Evolutionary conservation across 163 green algal species (phyloP).

Genomic region (Prototheca stagnorum): DNA sequence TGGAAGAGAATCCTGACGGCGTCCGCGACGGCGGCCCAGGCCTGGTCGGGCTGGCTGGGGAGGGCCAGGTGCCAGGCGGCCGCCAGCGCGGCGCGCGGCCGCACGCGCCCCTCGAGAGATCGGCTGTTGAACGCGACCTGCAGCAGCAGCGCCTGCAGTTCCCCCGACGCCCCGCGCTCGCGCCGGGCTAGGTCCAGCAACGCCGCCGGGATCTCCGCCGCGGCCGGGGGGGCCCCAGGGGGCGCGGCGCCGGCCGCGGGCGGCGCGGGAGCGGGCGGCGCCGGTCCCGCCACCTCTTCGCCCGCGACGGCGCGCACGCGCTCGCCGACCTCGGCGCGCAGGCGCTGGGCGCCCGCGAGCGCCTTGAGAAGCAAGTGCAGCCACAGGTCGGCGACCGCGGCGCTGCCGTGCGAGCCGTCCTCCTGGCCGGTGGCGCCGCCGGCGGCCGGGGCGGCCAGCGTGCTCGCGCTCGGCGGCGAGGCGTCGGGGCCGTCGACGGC

Average conservation of each 20-base stretch:
- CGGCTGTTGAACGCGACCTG: conserved; percentile 23
- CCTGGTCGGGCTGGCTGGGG: conserved; percentile 8
- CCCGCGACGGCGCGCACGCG: neutral
- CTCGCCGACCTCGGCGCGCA: neutral
- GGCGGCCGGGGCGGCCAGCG: too few species aligned
- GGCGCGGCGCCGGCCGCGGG: neutral
- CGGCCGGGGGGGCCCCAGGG: neutral
- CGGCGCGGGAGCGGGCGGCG: too few species aligned
- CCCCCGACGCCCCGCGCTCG: neutral
- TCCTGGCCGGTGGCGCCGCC: too few species aligned
- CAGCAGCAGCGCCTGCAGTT: conserved; percentile 17
- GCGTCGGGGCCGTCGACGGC: too few species aligned
- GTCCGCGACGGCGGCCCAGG: conserved; percentile 16
- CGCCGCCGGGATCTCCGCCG: neutral
- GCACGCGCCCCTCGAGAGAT: conserved; percentile 17
- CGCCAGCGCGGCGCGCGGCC: conserved; percentile 15
- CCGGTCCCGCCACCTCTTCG: neutral
- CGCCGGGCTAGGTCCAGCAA: conserved; percentile 3
- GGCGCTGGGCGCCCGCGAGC: neutral
- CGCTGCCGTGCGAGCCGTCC: conserved; percentile 15
- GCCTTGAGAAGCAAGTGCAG: conserved; percentile 19
- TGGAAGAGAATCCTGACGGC: too few species aligned
- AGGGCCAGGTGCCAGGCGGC: conserved; percentile 12
- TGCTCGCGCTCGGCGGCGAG: too few species aligned
- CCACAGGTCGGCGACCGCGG: conserved; percentile 19